Evolutionary conservation across 306 rosid genomes (phyloP).

Genomic region (Quercus parvula): DNA sequence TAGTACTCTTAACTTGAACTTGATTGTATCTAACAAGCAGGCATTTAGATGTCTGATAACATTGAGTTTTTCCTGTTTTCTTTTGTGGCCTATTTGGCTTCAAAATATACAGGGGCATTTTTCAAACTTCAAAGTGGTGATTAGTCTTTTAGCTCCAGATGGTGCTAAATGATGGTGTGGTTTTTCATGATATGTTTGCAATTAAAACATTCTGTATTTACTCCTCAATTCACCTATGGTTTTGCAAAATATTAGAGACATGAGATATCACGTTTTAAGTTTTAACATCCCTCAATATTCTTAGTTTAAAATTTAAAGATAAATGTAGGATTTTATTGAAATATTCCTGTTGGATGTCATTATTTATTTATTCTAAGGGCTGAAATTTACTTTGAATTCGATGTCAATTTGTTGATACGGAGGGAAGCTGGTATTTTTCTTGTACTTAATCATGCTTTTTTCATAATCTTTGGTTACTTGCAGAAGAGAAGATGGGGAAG

Average conservation of each 20-base stretch:
- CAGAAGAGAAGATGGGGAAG: slow-evolving; percentile 94
- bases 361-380: neutral
- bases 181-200: neutral
- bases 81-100: neutral
- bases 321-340: neutral
- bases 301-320: slow-evolving; percentile 12
- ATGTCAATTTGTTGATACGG: neutral
- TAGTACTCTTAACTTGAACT: neutral
- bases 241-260: neutral
- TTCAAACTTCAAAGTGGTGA: neutral
- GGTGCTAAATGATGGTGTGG: neutral
- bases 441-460: neutral
- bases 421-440: slow-evolving; percentile 8
- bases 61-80: neutral
- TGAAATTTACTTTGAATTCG: neutral
- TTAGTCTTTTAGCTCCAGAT: neutral
- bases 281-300: neutral
- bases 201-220: neutral
- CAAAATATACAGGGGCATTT: neutral
- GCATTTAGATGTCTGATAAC: neutral
- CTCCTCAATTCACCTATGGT: slow-evolving; percentile 1
- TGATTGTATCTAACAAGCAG: neutral
- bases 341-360: neutral
- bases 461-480: slow-evolving; percentile 13
- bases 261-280: neutral